Evolutionary conservation across 2,329 filamentous ascomycete species (phyloP).

Genomic region (Botryotinia calthae): DNA sequence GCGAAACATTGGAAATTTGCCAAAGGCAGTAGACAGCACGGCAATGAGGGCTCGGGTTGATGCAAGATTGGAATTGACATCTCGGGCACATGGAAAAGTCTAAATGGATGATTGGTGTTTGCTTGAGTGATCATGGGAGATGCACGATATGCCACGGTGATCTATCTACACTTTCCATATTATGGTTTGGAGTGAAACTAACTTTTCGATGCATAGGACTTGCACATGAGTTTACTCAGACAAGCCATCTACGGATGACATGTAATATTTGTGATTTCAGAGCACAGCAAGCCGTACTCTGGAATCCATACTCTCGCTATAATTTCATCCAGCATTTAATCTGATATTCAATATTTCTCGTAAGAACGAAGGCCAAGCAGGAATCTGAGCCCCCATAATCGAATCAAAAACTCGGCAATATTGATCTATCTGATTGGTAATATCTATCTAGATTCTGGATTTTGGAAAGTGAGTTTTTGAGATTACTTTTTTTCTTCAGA

Average conservation of each 20-base stretch:
- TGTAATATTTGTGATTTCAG: not conserved
- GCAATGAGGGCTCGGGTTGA: not conserved
- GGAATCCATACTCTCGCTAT: not conserved
- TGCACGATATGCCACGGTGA: not conserved
- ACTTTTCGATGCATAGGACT: not conserved
- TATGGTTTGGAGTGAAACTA: no score
- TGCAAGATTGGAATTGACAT: not conserved
- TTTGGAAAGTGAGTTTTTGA: not conserved
- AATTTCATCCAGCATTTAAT: not conserved
- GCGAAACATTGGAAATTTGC: no score
- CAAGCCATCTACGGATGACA: accelerated
- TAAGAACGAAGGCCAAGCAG: not conserved
- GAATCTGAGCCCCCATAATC: not conserved
- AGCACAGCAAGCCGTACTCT: not conserved
- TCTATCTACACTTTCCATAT: not conserved
- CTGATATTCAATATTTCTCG: not conserved
- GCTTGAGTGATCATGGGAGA: no score
- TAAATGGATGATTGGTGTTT: no score
- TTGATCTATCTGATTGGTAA: not conserved
- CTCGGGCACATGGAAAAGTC: no score
- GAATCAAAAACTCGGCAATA: not conserved
- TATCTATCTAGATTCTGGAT: no score
- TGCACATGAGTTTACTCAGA: not conserved
- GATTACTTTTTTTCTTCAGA: not conserved
- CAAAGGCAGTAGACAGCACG: no score